phyloP scores from a whole-genome alignment of 495 filamentous ascomycete genomes.

The Neurospora sp. region DNA sequence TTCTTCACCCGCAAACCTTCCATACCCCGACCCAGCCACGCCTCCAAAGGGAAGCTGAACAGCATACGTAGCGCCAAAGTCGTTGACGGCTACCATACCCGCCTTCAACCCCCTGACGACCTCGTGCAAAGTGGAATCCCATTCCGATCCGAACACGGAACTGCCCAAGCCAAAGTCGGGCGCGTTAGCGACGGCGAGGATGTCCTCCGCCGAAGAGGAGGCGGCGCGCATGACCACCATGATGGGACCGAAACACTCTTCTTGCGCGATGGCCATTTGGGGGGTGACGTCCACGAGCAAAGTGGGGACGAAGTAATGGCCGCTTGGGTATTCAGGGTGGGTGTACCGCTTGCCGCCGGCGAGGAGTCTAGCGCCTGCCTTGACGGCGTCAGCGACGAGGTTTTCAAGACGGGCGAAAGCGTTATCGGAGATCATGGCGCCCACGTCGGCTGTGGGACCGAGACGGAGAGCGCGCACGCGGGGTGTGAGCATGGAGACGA shows the following conservation, averaged over 20 bases:
- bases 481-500: constrained; percentile 60
- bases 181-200: constrained; percentile 65
- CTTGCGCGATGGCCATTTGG: constrained; percentile 73
- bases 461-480: constrained; percentile 63
- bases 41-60: constrained; percentile 92
- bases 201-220: constrained; percentile 38
- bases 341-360: constrained; percentile 62
- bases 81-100: constrained; percentile 90
- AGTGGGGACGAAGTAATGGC: constrained; percentile 89
- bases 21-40: constrained; percentile 77
- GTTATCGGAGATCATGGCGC: constrained; percentile 75
- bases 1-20: constrained; percentile 85
- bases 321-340: constrained; percentile 61
- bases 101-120: constrained; percentile 62
- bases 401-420: constrained; percentile 59
- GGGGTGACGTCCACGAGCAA: constrained; percentile 75
- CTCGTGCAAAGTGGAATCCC: constrained; percentile 26
- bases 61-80: constrained; percentile 87
- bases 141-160: constrained; percentile 64
- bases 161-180: constrained; percentile 70
- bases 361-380: constrained; percentile 67
- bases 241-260: constrained; percentile 87
- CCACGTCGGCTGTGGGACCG: constrained; percentile 60
- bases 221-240: constrained; percentile 70
- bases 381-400: constrained; percentile 68